Evolutionary conservation across 2,329 filamentous ascomycete species (phyloP), one percentile per base, ranked within the genome.

Genomic region (Xylaria hypoxylon): DNA sequence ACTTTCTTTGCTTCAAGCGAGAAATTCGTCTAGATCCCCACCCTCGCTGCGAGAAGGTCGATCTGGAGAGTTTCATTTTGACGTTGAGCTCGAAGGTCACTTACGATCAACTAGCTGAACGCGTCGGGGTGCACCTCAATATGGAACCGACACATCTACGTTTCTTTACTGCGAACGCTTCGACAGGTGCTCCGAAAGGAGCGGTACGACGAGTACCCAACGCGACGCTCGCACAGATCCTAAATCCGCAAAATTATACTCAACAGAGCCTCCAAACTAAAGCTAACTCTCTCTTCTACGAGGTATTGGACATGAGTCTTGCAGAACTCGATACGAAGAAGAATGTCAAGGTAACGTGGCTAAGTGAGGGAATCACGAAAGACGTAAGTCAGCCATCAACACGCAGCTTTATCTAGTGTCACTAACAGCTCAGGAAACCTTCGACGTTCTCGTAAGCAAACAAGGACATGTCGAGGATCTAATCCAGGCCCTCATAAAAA

Each of bases 271-370:
- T 87, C 63, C 89, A 86, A 35, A 92, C 94, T 75, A 87, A 90
- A 61, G 81, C 86, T 22, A 95, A 98, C 79, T 88, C 91, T 0
- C 84, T 99, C 59, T 98, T 90, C 78, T 99, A 94, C 76, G 96
- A 99, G 78, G 88, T 98, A 31, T 82, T 99, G 45, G 96, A 99
- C 69, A 97, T 97, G 84, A 97, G 93, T 74, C 81, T 99, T 52
- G 92, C 92, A 26, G 96, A 99, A 79, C 85, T 97, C 48, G 96
- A 99, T 76, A 96, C 92, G 63, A 96, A 97, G 83, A 97, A 96
- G 83, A 88, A 84, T 64, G 82, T 98, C 69, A 95, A 92, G 78
- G 81, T 99, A 53, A 92, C 85, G 1, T 95, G 92, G 89, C 83
- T 99, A 51, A 92, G 90, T 45, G 96, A 99, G 69, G 96, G 96